Evolutionary conservation across 768 basidiomycete genomes (phyloP).

Genomic region (Epithele typhae): DNA sequence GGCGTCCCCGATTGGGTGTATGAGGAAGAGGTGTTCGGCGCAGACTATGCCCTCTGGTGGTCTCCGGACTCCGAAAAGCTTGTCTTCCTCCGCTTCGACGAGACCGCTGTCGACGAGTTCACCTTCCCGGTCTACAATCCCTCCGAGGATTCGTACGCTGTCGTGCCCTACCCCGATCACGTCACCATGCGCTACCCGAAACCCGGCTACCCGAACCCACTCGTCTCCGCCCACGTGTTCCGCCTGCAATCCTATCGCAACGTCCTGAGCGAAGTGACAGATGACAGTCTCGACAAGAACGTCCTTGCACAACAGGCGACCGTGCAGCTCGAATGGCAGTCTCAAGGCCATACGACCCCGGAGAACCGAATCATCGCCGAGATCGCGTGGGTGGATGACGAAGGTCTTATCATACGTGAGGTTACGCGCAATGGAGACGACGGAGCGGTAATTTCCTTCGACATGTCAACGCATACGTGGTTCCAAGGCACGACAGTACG

Average conservation of each 20-base stretch:
- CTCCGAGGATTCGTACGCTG: conserved; percentile 57
- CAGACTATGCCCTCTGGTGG: conserved; percentile 85
- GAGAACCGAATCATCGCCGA: conserved; percentile 74
- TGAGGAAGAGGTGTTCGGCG: conserved; percentile 83
- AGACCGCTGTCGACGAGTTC: conserved; percentile 83
- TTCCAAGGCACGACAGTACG: conserved; percentile 57
- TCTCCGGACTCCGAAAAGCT: conserved; percentile 72
- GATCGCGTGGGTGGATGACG: conserved; percentile 82
- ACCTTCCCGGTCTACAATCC: conserved; percentile 92
- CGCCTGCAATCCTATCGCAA: conserved; percentile 55
- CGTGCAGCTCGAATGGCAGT: conserved; percentile 63
- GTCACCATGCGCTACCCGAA: conserved; percentile 80
- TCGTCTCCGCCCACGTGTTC: conserved; percentile 80
- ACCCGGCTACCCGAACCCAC: conserved; percentile 85
- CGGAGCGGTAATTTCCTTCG: conserved; percentile 78
- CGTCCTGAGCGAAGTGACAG: conserved; percentile 20
- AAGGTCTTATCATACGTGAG: conserved; percentile 77
- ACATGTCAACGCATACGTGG: conserved; percentile 33
- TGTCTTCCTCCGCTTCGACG: conserved; percentile 86
- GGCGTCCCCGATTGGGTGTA: conserved; percentile 98
- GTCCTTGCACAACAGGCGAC: conserved; percentile 32
- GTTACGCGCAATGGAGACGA: conserved; percentile 79
- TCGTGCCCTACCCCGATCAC: conserved; percentile 71
- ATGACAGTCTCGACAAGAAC: conserved; percentile 15
- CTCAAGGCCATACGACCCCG: conserved; percentile 46